Base-by-base conservation (phyloP, 73 alveolate genomes). In the Breviolum minutum region DNA sequence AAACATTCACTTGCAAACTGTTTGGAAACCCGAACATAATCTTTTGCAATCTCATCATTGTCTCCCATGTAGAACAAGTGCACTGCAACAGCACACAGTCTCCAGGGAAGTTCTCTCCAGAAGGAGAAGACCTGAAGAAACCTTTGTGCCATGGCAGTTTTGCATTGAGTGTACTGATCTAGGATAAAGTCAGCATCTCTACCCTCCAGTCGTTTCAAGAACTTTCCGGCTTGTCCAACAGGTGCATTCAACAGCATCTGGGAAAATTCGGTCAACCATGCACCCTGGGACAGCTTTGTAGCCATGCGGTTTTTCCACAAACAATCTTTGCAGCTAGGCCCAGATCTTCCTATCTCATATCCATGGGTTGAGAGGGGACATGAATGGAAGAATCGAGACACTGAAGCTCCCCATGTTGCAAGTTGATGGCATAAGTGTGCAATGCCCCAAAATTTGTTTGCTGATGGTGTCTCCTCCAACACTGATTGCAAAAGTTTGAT, bases 31-130 rank as follows among this genome's bases (percentile, higher is more conserved):
- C 16, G 17, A 77, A 29, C 87, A 63, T 26, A 19, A 77, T 26
- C 87, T n/a, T 77, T 77, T 62, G 62, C 20, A 14, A 29, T 29
- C 16, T 22, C 54, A 24, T 14, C 54, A 8, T 26, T 16, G 54
- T 22, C 54, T 22, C 62, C 54, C 54, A 40, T 40, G 54, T 40
- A 11, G 29, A 77, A 77, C 62, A 77, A 29, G 10, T 32, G 87
- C 87, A 77, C 16, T 14, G 62, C 87, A 77, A 77, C 87, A n/a
- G 87, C 87, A n/a, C 87, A 77, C 54, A 77, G 3, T 8, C 87
- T 8, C 87, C 87, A 77, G 22, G 87, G 87, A 77, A 77, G 30
- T 24, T 77, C 87, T 77, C 87, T 6, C 87, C 87, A 77, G 11
- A 26, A 77, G 62, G 62, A 32, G 29, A 26, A 77, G 10, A n/a